Base-by-base conservation (phyloP, 2,329 filamentous ascomycete species). In the Colletotrichum sp. region DNA sequence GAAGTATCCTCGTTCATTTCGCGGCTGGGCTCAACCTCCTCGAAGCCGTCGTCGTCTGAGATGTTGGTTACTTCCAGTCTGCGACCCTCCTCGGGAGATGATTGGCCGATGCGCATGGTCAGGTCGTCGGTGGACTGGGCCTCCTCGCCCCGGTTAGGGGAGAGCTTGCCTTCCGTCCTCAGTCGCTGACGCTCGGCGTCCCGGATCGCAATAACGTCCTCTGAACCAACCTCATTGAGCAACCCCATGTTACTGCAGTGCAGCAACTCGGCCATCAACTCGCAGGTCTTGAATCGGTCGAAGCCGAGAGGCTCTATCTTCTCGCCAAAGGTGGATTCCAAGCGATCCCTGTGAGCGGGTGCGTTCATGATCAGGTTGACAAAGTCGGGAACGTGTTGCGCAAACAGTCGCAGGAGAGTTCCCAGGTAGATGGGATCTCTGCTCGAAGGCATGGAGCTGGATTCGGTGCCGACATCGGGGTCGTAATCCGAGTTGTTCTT, bases 401-500 rank as follows among this genome's bases (percentile, higher is more conserved):
- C 96, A 81, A 99, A 99, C 78, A 96, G 89, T 65, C 96, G 93
- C 44, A 99, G 90, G 8, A 99, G 89, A 2, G 94, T 97, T 26
- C 97, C 97, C 1, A 99, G 91, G 82, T 99, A 99, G 80, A 99
- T 99, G 6, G 97, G 97, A 81, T 99, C 97, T 68, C 94, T 93
- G 79, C 92, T 94, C 2, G 96, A 96, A 0, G 96, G 96, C 71
- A 93, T 89, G 4, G 94, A 92, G 78, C 95, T 95, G 32, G 95
- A 92, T 75, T 96, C 95, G 65, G 94, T 92, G 77, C 96, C 93
- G 80, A 96, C 95, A 80, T 99, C 97, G 1, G 97, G 94, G 80
- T 99, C 97, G 83, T 99, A 99, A 85, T 99, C 97, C 1, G 97
- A 99, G 84, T 99, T 99, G 86, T 99, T 99, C 87, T 99, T 99